A percentile compares a stretch with the other conserved stretches of the same genome.
phyloP scores from a whole-genome alignment of 345 rosid genomes.

The Citropsis articulata region DNA sequence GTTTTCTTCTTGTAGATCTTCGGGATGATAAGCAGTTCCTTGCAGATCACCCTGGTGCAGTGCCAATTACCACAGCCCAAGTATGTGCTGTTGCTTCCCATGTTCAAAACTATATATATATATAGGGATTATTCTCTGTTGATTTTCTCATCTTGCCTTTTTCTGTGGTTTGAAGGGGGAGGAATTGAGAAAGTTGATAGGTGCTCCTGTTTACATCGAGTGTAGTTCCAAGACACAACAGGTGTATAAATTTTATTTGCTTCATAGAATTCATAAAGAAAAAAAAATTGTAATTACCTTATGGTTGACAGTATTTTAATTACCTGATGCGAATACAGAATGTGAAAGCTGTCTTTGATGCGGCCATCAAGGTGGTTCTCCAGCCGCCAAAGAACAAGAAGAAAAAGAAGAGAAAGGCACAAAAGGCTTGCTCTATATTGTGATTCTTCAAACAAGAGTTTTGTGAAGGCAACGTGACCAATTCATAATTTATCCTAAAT shows the following conservation, averaged over 20 bases:
- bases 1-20: slow-evolving; percentile 52
- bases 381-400: slow-evolving; percentile 85
- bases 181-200: slow-evolving; percentile 69
- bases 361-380: slow-evolving; percentile 84
- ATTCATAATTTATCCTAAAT: slow-evolving; percentile 14
- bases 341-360: slow-evolving; percentile 83
- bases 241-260: slow-evolving; percentile 31
- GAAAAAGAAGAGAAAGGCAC: slow-evolving; percentile 66
- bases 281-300: not conserved
- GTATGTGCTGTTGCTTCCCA: slow-evolving; percentile 29
- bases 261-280: not conserved
- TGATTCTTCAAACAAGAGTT: slow-evolving; percentile 25
- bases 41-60: slow-evolving; percentile 72
- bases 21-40: slow-evolving; percentile 74
- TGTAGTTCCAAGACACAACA: slow-evolving; percentile 90
- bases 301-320: not conserved
- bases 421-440: slow-evolving; percentile 68
- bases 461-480: slow-evolving; percentile 15
- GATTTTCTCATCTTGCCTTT: not conserved
- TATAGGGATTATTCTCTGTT: not conserved
- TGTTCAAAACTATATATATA: not conserved
- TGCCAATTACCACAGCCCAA: slow-evolving; percentile 70
- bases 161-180: slow-evolving; percentile 50
- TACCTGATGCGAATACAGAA: slow-evolving; percentile 43
- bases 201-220: slow-evolving; percentile 75